A percentile compares a stretch with the other conserved stretches of the same genome.
phyloP scores from a whole-genome alignment of 2,329 filamentous ascomycete species.

The Calonectria crousiana region DNA sequence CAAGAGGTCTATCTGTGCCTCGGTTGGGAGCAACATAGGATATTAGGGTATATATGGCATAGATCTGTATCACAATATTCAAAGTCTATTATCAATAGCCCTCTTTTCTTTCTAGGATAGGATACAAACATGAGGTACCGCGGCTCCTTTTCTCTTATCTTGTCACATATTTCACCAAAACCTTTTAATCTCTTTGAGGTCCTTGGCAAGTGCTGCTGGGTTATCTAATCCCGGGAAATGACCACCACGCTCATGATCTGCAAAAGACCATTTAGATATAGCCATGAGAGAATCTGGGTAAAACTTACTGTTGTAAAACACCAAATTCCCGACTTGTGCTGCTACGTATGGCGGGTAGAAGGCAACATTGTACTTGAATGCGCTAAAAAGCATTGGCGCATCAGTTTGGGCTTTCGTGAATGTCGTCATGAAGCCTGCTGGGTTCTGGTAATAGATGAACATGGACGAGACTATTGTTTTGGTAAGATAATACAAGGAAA shows the following conservation, averaged over 20 bases:
- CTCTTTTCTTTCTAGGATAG: neutral
- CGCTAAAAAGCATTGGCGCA: constrained; percentile 32
- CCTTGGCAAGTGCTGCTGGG: constrained; percentile 16
- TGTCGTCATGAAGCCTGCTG: constrained; percentile 18
- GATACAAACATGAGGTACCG: neutral
- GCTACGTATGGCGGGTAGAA: constrained; percentile 31
- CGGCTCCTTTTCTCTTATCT: neutral
- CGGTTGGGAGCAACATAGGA: too few species aligned
- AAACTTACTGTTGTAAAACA: constrained; percentile 20
- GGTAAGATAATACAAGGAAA: constrained; percentile 43
- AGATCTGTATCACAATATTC: too few species aligned
- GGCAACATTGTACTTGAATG: constrained; percentile 35
- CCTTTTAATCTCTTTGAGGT: constrained; percentile 16
- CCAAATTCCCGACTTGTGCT: constrained; percentile 32
- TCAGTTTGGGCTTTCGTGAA: constrained; percentile 31
- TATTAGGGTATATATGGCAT: too few species aligned
- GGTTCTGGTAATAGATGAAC: constrained; percentile 32
- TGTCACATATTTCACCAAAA: neutral
- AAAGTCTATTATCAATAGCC: too few species aligned
- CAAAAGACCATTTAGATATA: neutral
- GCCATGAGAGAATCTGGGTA: too few species aligned
- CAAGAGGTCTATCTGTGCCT: too few species aligned
- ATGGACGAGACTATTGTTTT: constrained; percentile 37
- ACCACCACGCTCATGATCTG: constrained; percentile 29
- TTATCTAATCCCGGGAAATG: constrained; percentile 26